A percentile compares a stretch with the other conserved stretches of the same genome.
Conservation (phyloP, 495 filamentous ascomycete species). For the Penicillium longicatenatum region DNA sequence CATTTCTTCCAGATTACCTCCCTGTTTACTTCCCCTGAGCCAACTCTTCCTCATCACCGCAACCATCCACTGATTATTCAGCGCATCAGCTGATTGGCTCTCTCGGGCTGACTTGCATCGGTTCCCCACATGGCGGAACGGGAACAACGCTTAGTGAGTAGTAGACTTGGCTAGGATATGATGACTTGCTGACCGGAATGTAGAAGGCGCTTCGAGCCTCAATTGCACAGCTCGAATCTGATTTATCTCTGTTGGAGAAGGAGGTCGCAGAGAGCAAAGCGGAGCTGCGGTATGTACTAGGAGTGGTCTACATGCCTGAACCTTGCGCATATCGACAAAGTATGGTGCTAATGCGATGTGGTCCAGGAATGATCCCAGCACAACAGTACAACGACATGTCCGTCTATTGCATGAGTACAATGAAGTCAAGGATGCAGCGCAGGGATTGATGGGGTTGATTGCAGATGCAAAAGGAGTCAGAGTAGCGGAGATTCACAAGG, state of each 20-base stretch:
- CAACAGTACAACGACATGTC: conserved; percentile 66
- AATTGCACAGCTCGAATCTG: conserved; percentile 38
- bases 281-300: conserved; percentile 39
- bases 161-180: not conserved
- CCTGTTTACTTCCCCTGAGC: not conserved
- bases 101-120: not conserved
- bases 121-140: conserved; percentile 6
- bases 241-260: conserved; percentile 30
- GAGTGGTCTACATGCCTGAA: not conserved
- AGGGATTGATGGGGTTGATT: conserved; percentile 72
- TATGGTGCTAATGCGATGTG: not conserved
- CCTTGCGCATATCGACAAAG: not conserved
- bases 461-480: conserved; percentile 68
- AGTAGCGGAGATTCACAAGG: conserved; percentile 63
- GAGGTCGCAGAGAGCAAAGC: conserved; percentile 34
- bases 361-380: conserved; percentile 34
- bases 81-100: conserved; percentile 16
- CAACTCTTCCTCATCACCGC: not conserved
- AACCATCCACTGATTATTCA: conserved; percentile 19
- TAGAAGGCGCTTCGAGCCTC: conserved; percentile 35
- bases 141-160: not conserved
- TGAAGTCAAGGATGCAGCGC: conserved; percentile 73
- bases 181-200: not conserved
- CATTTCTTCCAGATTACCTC: not conserved
- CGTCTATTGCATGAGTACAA: conserved; percentile 73